Conservation (phyloP, 2,329 filamentous ascomycete species). For the Diaporthe sp. region DNA sequence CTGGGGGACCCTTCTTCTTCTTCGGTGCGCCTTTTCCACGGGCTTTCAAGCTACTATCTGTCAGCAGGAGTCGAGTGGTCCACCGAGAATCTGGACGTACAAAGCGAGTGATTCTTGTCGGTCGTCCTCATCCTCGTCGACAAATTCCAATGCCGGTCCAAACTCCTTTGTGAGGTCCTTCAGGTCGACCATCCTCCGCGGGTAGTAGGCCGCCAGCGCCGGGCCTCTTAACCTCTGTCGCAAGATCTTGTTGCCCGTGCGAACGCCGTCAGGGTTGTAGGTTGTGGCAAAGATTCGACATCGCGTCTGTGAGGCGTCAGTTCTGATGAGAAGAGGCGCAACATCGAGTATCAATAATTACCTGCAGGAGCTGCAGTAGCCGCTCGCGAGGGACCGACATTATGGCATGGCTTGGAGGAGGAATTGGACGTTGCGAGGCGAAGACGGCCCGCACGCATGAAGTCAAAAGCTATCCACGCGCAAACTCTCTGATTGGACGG, state of each 20-base stretch:
- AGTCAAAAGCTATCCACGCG: constrained; percentile 33
- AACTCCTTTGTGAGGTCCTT: constrained; percentile 81
- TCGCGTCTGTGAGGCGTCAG: constrained; percentile 73
- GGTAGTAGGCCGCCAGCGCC: constrained; percentile 88
- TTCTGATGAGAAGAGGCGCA: constrained; percentile 11
- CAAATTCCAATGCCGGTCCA: constrained; percentile 74
- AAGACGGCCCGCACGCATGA: constrained; percentile 36
- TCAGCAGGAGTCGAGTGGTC: constrained; percentile 32
- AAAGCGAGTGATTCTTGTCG: constrained; percentile 81
- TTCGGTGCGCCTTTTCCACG: constrained; percentile 90
- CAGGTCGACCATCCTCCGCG: constrained; percentile 78
- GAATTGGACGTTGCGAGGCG: constrained; percentile 29
- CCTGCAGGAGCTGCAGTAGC: constrained; percentile 84
- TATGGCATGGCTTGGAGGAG: constrained; percentile 53
- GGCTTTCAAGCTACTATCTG: constrained; percentile 71
- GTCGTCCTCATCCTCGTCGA: constrained; percentile 84
- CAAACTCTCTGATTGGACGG: constrained; percentile 43
- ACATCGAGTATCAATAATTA: constrained; percentile 51
- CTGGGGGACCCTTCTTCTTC: constrained; percentile 80
- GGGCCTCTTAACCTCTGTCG: constrained; percentile 91
- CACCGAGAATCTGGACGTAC: constrained; percentile 56
- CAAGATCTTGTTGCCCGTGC: constrained; percentile 92
- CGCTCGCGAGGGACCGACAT: constrained; percentile 75
- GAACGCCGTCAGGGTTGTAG: constrained; percentile 87
- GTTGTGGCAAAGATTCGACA: constrained; percentile 92